These are phyloP conservation scores for Penicillium sp. DNA, from an alignment of 2,329 filamentous ascomycete genomes.

Conservation along the genomic window DNA sequence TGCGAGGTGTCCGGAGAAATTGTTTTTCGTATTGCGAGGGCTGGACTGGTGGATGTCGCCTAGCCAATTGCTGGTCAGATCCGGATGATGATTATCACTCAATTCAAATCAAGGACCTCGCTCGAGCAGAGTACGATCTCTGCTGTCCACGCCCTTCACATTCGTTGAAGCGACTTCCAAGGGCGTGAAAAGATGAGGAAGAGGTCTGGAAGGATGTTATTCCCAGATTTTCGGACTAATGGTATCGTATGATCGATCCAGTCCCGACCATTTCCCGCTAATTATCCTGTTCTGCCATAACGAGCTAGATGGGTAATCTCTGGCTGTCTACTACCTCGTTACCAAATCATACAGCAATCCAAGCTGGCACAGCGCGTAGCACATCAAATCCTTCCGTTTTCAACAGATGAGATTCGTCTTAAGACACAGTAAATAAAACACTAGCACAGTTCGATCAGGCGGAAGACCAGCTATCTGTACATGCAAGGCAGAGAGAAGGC, in stretches of 20 bases:
- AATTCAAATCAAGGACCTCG: too few relatives aligned
- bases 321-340: not conserved
- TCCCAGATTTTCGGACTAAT: too few relatives aligned
- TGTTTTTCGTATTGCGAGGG: not conserved
- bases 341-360: not conserved
- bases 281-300: not conserved
- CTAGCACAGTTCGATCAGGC: conserved; percentile 41
- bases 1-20: not conserved
- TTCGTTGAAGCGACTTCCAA: too few relatives aligned
- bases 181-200: too few relatives aligned
- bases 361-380: not conserved
- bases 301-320: not conserved
- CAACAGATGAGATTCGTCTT: conserved; percentile 38
- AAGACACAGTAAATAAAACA: conserved; percentile 32
- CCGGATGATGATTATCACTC: too few relatives aligned
- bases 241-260: not conserved
- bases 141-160: too few relatives aligned
- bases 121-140: too few relatives aligned
- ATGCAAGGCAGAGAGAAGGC: conserved; percentile 35
- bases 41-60: too few relatives aligned
- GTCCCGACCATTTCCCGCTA: not conserved
- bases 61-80: too few relatives aligned
- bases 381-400: conserved; percentile 16
- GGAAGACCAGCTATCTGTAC: conserved; percentile 46
- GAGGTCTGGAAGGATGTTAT: too few relatives aligned